Conservation (phyloP, 1,284 basidiomycete species). For the Trichosporon ovoides region DNA sequence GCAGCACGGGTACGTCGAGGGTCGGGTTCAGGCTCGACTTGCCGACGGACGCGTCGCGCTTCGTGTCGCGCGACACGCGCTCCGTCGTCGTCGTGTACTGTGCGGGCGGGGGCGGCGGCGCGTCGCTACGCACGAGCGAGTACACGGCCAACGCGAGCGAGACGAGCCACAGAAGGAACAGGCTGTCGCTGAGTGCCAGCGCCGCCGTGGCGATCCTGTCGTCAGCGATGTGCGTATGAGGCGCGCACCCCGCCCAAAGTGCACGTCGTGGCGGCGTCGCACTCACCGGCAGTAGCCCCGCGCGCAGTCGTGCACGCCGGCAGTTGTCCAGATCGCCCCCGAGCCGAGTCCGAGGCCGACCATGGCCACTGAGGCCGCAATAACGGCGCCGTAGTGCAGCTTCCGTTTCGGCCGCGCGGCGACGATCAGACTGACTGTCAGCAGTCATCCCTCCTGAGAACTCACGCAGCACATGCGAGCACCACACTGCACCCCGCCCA, state of each 20-base stretch:
- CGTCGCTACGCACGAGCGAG: background rate
- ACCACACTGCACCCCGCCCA: background rate
- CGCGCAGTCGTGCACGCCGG: background rate
- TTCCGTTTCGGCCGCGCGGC: background rate
- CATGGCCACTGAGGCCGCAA: background rate
- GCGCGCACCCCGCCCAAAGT: too few relatives aligned
- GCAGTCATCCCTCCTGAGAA: background rate
- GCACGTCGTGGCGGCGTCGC: background rate
- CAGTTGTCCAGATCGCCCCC: background rate
- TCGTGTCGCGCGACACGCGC: background rate
- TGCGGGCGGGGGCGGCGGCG: background rate
- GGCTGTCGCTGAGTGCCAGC: background rate
- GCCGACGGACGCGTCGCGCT: background rate
- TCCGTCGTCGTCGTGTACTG: background rate
- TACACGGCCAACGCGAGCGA: background rate
- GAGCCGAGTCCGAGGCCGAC: background rate
- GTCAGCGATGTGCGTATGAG: background rate
- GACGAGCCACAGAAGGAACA: background rate
- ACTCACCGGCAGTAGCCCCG: background rate
- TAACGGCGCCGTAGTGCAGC: background rate
- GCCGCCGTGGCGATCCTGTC: background rate
- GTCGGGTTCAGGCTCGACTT: slow-evolving; percentile 2
- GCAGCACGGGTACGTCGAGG: background rate
- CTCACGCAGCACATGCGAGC: background rate
- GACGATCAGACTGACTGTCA: background rate